Evolutionary conservation across 2,329 filamentous ascomycete genomes (phyloP).

Genomic region (Colletotrichum sp.): DNA sequence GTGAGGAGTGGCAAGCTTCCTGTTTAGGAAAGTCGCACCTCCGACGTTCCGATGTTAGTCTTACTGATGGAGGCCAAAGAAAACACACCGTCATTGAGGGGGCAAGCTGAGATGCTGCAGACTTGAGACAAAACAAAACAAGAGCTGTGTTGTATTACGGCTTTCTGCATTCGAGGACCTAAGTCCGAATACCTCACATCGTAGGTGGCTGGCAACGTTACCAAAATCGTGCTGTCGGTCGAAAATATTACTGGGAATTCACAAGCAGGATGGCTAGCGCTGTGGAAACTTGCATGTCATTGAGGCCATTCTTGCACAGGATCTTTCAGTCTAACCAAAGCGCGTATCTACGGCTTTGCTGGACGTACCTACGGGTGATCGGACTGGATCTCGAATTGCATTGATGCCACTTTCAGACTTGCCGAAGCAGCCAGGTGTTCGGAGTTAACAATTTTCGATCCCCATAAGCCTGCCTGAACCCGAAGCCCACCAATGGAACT

Average conservation of each 20-base stretch:
- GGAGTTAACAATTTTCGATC: not conserved
- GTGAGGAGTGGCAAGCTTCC: not conserved
- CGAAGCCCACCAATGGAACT: not conserved
- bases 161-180: not conserved
- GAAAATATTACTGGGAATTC: not conserved
- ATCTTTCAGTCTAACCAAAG: not conserved
- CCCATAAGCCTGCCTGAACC: not conserved
- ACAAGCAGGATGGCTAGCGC: not conserved
- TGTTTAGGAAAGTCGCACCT: not conserved
- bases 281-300: not conserved
- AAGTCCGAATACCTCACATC: not conserved
- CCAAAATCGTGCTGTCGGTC: not conserved
- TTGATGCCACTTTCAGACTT: not conserved
- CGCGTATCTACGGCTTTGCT: not conserved
- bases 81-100: not conserved
- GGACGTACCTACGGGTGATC: not conserved
- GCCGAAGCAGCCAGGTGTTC: not conserved
- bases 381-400: not conserved
- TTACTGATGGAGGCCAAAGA: not conserved
- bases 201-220: not conserved
- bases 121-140: not conserved
- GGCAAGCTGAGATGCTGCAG: not conserved
- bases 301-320: not conserved
- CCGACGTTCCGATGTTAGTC: not conserved
- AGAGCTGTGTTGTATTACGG: not conserved